phyloP scores from a whole-genome alignment of 2,329 filamentous ascomycete genomes.

The Pseudocercospora macadamiae region DNA sequence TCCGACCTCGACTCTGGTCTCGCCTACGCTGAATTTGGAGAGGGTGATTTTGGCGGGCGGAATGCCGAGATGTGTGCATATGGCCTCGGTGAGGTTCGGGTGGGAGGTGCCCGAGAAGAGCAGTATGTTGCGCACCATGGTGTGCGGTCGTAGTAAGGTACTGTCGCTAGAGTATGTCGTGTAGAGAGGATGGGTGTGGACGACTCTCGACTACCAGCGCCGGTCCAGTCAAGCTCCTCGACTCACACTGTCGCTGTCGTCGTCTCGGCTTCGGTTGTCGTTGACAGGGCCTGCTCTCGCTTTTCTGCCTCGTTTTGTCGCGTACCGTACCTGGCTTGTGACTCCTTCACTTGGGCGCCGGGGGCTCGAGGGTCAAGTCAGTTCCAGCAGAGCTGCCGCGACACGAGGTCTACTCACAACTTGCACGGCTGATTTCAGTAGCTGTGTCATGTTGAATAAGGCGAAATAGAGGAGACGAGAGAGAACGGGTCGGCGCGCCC shows the following conservation, averaged over 20 bases:
- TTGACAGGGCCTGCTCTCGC: neutral
- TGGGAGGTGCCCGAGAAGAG: constrained; percentile 93
- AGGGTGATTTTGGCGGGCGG: constrained; percentile 82
- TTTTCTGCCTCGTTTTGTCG: neutral
- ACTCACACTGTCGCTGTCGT: neutral
- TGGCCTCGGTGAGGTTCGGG: constrained; percentile 79
- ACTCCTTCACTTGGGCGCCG: neutral
- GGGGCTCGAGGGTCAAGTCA: constrained; percentile 2
- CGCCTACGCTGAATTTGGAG: constrained; percentile 90
- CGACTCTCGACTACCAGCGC: no score
- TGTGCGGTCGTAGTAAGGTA: no score
- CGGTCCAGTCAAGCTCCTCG: no score
- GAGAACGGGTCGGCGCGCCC: neutral
- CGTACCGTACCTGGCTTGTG: neutral
- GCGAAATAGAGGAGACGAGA: neutral
- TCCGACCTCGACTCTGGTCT: constrained; percentile 92
- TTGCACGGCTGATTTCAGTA: no score
- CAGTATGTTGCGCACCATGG: constrained; percentile 93
- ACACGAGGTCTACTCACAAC: constrained; percentile 4
- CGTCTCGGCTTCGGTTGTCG: constrained; percentile 3
- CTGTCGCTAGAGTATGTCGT: neutral
- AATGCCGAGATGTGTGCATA: constrained; percentile 87
- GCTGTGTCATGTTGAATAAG: neutral
- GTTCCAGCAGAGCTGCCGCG: neutral
- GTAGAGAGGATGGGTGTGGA: neutral